phyloP scores from a whole-genome alignment of 768 basidiomycete species.

The Glaciozyma martinii region DNA sequence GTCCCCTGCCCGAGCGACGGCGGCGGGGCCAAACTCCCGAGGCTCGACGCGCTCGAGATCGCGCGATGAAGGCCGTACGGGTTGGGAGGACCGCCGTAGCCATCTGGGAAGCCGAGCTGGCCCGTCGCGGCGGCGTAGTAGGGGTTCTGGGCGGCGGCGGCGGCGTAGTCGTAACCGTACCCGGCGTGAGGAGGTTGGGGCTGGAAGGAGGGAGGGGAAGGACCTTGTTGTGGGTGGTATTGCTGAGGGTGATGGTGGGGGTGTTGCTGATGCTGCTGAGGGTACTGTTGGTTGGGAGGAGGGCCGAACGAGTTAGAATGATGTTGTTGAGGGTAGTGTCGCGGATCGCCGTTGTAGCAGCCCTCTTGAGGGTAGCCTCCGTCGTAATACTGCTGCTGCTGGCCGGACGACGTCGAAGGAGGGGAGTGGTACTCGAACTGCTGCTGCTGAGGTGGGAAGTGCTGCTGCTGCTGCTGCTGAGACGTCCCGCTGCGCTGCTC shows the following conservation, averaged over 20 bases:
- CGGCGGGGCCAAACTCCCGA: background rate
- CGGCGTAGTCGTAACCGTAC: constrained; percentile 25
- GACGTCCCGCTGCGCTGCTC: background rate
- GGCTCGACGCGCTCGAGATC: background rate
- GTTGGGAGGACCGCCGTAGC: background rate
- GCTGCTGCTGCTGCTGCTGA: background rate
- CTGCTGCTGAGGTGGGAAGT: background rate
- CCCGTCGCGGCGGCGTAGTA: constrained; percentile 32
- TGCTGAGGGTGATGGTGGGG: background rate
- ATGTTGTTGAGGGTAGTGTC: background rate
- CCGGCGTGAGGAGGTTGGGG: constrained; percentile 10
- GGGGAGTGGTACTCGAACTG: background rate
- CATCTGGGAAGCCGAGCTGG: constrained; percentile 16
- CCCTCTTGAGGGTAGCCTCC: background rate
- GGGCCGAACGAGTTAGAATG: constrained; percentile 9
- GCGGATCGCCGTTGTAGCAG: background rate
- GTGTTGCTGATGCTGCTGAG: background rate
- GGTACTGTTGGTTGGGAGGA: constrained; percentile 1
- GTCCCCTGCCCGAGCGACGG: background rate
- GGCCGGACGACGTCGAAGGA: background rate
- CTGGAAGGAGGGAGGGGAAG: constrained; percentile 8
- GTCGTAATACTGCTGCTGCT: background rate
- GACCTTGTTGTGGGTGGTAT: background rate
- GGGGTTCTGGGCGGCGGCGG: constrained; percentile 26
- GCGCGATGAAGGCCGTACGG: constrained; percentile 12